A percentile compares a stretch with the other conserved stretches of the same genome.
Conservation (phyloP, 1,284 basidiomycete species). For the Fomitopsis betulina region DNA sequence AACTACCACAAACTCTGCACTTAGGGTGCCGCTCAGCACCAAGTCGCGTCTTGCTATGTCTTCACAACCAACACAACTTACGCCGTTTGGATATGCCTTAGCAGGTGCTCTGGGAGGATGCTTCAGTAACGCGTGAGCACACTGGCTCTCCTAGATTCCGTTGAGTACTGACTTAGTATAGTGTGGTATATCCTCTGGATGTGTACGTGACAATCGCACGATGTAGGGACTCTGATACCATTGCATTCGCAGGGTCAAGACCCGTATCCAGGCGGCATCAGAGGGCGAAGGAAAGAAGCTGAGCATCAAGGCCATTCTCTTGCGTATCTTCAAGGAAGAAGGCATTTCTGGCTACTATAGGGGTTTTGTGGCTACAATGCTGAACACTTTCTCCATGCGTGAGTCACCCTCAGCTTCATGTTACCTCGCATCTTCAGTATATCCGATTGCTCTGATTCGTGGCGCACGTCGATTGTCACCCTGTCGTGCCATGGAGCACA, state of each 20-base stretch:
- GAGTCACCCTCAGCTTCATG: conserved; percentile 30
- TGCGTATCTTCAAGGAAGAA: conserved; percentile 73
- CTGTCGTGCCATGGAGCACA: too few species aligned
- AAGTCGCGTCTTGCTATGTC: conserved; percentile 40
- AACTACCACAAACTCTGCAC: too few species aligned
- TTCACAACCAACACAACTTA: conserved; percentile 62
- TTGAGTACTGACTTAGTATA: conserved; percentile 27
- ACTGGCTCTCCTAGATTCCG: not conserved
- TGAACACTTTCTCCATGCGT: conserved; percentile 98
- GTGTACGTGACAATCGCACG: conserved; percentile 51
- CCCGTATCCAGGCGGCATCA: conserved; percentile 81
- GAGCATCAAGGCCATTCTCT: conserved; percentile 63
- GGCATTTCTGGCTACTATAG: conserved; percentile 84
- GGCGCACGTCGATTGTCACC: not conserved
- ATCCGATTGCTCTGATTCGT: not conserved
- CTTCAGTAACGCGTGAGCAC: conserved; percentile 85
- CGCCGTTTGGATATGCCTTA: conserved; percentile 89
- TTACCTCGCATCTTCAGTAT: not conserved
- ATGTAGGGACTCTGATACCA: not conserved
- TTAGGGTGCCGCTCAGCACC: too few species aligned
- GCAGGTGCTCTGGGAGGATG: conserved; percentile 94
- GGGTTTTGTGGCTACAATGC: conserved; percentile 96
- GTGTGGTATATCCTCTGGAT: conserved; percentile 94
- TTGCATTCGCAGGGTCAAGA: conserved; percentile 72
- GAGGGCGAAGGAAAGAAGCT: conserved; percentile 48